phyloP scores from a whole-genome alignment of 164 flowering plant genomes.

The Macadamia tetraphylla region DNA sequence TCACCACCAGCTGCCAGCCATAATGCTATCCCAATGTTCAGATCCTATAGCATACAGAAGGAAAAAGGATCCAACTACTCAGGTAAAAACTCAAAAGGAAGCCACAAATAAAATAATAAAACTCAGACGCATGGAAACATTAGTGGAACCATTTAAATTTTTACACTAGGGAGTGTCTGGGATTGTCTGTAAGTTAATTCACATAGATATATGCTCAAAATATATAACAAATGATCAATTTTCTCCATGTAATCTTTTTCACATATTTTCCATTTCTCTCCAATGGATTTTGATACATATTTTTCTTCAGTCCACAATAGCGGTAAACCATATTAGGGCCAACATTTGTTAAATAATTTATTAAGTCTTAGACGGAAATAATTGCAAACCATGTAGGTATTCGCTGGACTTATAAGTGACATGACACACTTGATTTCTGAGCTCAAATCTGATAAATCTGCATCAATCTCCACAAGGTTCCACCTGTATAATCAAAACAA shows the following conservation, averaged over 20 bases:
- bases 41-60: conserved; percentile 49
- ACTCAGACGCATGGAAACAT: too few relatives aligned
- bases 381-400: conserved; percentile 84
- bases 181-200: too few relatives aligned
- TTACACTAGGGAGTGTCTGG: too few relatives aligned
- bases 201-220: too few relatives aligned
- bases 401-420: conserved; percentile 87
- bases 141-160: too few relatives aligned
- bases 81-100: too few relatives aligned
- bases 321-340: background rate
- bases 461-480: conserved; percentile 96
- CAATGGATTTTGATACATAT: too few relatives aligned
- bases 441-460: conserved; percentile 59
- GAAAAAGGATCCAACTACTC: conserved; percentile 2
- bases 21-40: conserved; percentile 89
- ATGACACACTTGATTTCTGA: conserved; percentile 72
- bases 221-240: too few relatives aligned
- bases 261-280: too few relatives aligned
- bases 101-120: too few relatives aligned
- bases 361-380: background rate
- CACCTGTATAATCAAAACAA: conserved; percentile 48
- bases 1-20: conserved; percentile 95
- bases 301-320: background rate
- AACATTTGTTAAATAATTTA: background rate
- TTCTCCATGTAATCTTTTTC: too few relatives aligned